phyloP scores from a whole-genome alignment of 805 yeast species.

The Candida easanensis region DNA sequence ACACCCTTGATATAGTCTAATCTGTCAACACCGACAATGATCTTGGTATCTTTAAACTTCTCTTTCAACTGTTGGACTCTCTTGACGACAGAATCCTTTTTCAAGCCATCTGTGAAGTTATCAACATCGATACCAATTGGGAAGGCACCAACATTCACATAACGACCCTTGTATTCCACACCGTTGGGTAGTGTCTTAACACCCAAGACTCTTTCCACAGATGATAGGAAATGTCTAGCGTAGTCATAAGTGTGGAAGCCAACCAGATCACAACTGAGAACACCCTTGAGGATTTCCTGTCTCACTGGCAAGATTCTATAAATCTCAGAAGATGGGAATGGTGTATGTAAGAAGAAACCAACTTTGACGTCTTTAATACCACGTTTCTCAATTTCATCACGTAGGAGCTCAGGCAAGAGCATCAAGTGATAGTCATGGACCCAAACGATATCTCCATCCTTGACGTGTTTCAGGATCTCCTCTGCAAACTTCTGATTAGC shows the following conservation, averaged over 20 bases:
- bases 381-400: conserved; percentile 52
- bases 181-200: conserved; percentile 90
- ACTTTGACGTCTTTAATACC: conserved; percentile 58
- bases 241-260: conserved; percentile 99
- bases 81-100: conserved; percentile 55
- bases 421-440: conserved; percentile 97
- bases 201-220: conserved; percentile 80
- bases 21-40: conserved; percentile 96
- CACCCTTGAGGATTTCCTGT: conserved; percentile 87
- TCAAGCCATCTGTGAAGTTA: conserved; percentile 77
- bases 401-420: conserved; percentile 87
- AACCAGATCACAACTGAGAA: conserved; percentile 86
- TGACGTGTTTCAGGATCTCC: conserved; percentile 62
- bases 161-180: conserved; percentile 70
- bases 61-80: conserved; percentile 63
- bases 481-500: conserved; percentile 84
- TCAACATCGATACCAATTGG: conserved; percentile 99
- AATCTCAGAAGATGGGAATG: conserved; percentile 96
- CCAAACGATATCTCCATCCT: conserved; percentile 91
- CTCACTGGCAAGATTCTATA: conserved; percentile 95
- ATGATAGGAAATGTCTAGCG: conserved; percentile 90
- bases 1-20: conserved; percentile 97
- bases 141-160: conserved; percentile 89
- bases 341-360: conserved; percentile 96
- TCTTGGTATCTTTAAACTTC: conserved; percentile 72